Conservation (phyloP, 768 basidiomycete species). For the Phaffia australis region DNA sequence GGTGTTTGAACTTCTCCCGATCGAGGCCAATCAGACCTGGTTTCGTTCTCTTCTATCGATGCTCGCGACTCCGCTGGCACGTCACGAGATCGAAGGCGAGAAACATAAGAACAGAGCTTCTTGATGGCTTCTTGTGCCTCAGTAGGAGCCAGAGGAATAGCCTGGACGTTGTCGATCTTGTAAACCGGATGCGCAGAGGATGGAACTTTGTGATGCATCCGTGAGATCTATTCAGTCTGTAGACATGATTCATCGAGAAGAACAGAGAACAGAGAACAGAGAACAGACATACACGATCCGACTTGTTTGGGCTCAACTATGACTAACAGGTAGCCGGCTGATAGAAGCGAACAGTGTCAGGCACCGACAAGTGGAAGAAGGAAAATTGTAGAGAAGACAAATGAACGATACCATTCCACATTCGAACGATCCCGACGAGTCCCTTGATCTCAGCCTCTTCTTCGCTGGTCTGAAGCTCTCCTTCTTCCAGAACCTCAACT, state of each 20-base stretch:
- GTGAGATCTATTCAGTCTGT: background rate
- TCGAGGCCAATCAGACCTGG: background rate
- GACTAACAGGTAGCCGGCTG: conserved; percentile 24
- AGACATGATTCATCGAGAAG: background rate
- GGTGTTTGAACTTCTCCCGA: conserved; percentile 3
- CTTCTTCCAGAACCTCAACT: conserved; percentile 1
- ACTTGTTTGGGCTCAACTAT: conserved; percentile 18
- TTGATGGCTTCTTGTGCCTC: background rate
- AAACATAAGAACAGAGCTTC: background rate
- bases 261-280: background rate
- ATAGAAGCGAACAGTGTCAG: background rate
- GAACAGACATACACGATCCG: conserved; percentile 16
- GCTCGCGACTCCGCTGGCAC: background rate
- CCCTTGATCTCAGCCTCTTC: conserved; percentile 11
- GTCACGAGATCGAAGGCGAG: background rate
- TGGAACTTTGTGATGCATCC: conserved; percentile 5
- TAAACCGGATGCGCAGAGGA: conserved; percentile 7
- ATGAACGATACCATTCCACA: conserved; percentile 12
- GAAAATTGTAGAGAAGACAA: background rate
- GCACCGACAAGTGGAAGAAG: background rate
- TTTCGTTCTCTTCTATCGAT: background rate
- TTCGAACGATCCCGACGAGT: conserved; percentile 7
- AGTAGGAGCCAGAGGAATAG: conserved; percentile 13
- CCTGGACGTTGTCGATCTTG: conserved; percentile 17
- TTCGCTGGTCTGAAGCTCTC: background rate